Evolutionary conservation across 176 grass and related monocot genomes (phyloP).

Genomic region (Zizania latifolia): DNA sequence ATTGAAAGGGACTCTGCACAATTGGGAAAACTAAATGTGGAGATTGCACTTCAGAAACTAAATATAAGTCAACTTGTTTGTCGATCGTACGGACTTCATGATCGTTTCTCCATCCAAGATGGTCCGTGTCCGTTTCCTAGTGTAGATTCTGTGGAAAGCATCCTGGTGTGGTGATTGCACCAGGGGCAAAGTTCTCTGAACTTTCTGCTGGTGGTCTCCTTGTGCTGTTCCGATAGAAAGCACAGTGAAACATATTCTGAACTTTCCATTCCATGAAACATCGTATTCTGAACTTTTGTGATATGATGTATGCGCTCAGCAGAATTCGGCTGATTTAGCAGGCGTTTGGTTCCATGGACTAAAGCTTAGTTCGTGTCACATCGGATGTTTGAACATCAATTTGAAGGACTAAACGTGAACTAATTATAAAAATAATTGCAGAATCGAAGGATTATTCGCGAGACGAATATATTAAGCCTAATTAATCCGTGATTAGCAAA

Average conservation of each 20-base stretch:
- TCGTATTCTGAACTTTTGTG: background rate
- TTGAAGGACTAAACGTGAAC: too few species aligned
- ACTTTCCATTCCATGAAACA: constrained; percentile 22
- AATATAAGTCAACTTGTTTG: background rate
- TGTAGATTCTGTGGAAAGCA: background rate
- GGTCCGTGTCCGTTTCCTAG: background rate
- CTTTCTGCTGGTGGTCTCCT: background rate
- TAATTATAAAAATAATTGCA: too few species aligned
- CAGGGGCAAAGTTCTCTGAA: background rate
- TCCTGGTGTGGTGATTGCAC: background rate
- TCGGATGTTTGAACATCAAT: too few species aligned
- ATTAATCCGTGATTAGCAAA: too few species aligned
- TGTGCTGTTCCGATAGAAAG: constrained; percentile 1
- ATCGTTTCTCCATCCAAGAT: too few species aligned
- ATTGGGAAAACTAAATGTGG: background rate
- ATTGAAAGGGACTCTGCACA: too few species aligned
- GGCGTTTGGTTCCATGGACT: too few species aligned
- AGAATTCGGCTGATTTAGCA: constrained; percentile 5
- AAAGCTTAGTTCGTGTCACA: too few species aligned
- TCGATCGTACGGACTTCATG: background rate
- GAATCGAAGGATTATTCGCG: too few species aligned
- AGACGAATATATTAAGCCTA: too few species aligned
- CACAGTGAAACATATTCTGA: too few species aligned
- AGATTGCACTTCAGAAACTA: too few species aligned
- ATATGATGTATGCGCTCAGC: background rate